Percentiles rank a stretch among this genome's conserved stretches.
Conservation (phyloP, 2,329 filamentous ascomycete genomes). For the Calonectria pteridis region DNA sequence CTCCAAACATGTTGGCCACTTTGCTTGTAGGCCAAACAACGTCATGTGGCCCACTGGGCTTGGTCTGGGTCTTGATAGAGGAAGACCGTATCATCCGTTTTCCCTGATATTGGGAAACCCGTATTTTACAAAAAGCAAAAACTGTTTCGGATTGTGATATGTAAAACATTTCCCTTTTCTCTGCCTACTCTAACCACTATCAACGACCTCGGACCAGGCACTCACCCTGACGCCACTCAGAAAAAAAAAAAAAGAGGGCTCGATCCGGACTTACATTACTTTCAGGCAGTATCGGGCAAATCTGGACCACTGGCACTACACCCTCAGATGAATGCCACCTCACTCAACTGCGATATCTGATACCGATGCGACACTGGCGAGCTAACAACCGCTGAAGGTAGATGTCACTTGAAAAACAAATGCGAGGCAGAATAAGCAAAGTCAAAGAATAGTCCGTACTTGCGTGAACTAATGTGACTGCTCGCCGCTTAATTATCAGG, state of each 20-base stretch:
- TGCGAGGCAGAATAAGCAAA: not conserved
- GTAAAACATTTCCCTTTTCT: not conserved
- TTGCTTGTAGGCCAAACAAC: not conserved
- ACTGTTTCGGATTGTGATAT: not conserved
- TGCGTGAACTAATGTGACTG: not conserved
- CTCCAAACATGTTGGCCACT: no score
- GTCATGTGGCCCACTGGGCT: not conserved
- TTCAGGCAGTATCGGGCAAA: not conserved
- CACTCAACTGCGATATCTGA: not conserved
- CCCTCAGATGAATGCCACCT: not conserved
- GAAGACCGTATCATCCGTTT: not conserved
- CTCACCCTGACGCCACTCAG: not conserved
- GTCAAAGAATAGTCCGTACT: not conserved
- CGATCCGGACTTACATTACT: conserved; percentile 16
- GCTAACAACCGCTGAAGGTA: not conserved
- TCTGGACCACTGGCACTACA: not conserved
- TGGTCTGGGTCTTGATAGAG: not conserved
- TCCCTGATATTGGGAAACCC: not conserved
- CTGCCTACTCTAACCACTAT: not conserved
- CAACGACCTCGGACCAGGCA: not conserved
- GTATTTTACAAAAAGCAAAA: not conserved
- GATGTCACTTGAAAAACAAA: not conserved
- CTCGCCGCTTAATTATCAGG: not conserved
- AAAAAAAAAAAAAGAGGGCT: not conserved
- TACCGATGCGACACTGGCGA: not conserved